Evolutionary conservation across 345 rosid genomes (phyloP).

Genomic region (Salix viminalis): DNA sequence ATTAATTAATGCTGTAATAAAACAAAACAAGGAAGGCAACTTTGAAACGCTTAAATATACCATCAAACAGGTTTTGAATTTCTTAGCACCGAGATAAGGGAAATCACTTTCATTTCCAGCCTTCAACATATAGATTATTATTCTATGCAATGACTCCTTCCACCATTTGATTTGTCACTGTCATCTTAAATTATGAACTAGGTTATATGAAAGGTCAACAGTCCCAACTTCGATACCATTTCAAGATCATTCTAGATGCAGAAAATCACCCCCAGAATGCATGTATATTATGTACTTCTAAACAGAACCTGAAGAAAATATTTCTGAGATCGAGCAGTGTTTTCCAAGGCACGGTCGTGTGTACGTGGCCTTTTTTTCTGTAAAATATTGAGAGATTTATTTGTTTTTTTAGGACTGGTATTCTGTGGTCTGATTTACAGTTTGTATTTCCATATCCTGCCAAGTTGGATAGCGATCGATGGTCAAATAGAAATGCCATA

Average conservation of each 20-base stretch:
- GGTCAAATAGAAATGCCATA: slow-evolving; percentile 9
- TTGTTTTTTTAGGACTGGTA: background rate
- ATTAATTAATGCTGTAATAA: slow-evolving; percentile 2
- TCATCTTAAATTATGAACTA: background rate
- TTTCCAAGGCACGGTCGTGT: background rate
- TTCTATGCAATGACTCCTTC: background rate
- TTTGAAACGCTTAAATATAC: slow-evolving; percentile 19
- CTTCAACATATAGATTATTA: background rate
- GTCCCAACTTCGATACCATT: background rate
- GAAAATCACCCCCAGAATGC: background rate
- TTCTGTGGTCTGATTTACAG: background rate
- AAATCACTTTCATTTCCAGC: background rate
- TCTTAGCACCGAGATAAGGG: background rate
- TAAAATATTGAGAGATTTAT: background rate
- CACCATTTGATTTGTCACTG: background rate
- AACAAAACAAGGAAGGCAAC: background rate
- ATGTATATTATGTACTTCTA: background rate
- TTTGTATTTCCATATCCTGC: background rate
- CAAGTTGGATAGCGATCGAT: background rate
- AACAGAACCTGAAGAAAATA: background rate
- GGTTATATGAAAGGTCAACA: background rate
- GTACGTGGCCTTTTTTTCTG: no score
- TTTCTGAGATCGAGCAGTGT: background rate
- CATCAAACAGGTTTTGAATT: background rate
- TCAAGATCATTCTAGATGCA: background rate